Evolutionary conservation across 306 rosid genomes (phyloP).

Genomic region (Hylodesmum podocarpum): DNA sequence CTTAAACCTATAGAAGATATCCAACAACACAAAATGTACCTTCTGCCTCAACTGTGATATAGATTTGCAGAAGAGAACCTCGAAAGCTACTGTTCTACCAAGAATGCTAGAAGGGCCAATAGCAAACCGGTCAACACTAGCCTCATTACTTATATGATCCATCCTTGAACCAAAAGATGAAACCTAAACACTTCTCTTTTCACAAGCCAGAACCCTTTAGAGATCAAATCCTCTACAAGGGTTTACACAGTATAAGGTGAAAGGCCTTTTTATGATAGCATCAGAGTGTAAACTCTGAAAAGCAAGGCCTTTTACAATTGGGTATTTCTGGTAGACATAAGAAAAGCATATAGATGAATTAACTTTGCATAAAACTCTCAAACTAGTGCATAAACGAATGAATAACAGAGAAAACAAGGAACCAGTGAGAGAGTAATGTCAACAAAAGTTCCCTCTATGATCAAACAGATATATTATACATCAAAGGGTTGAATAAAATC

Average conservation of each 20-base stretch:
- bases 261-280: constrained; percentile 26
- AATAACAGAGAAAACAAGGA: not conserved
- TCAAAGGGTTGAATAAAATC: not conserved
- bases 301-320: constrained; percentile 28
- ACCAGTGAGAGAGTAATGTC: not conserved
- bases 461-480: not conserved
- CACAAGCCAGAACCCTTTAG: constrained; percentile 17
- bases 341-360: not conserved
- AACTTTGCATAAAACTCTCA: not conserved
- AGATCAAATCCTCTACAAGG: constrained; percentile 14
- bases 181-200: not conserved
- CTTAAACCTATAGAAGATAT: constrained; percentile 44
- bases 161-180: constrained; percentile 37
- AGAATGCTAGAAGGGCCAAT: constrained; percentile 83
- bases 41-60: constrained; percentile 66
- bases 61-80: constrained; percentile 79
- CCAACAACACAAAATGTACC: constrained; percentile 36
- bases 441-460: not conserved
- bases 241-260: not conserved
- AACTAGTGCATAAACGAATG: constrained; percentile 1
- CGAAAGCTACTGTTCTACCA: constrained; percentile 75
- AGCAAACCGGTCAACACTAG: constrained; percentile 64
- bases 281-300: not conserved
- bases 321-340: not conserved
- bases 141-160: constrained; percentile 85